phyloP scores from a whole-genome alignment of 495 filamentous ascomycete species.

The Penicillium cataractarum region DNA sequence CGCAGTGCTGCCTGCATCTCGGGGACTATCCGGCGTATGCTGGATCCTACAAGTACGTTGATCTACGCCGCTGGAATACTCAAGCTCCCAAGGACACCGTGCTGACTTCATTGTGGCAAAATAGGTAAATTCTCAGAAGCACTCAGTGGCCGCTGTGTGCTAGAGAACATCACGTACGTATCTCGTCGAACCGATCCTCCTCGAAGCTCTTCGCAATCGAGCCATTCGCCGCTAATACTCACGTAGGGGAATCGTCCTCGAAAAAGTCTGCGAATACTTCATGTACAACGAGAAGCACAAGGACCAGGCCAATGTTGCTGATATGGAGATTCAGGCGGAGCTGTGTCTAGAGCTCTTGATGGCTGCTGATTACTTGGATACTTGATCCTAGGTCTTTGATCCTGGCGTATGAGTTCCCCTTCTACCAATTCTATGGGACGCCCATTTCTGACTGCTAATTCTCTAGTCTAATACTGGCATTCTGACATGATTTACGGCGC shows the following conservation, averaged over 20 bases:
- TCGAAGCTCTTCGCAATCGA: neutral
- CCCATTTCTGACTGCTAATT: neutral
- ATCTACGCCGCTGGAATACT: neutral
- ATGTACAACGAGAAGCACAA: slow-evolving; percentile 85
- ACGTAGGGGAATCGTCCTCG: slow-evolving; percentile 83
- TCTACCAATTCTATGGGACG: neutral
- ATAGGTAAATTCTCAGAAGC: slow-evolving; percentile 75
- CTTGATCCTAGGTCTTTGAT: slow-evolving; percentile 26
- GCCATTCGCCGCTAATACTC: too few species aligned
- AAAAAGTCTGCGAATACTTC: slow-evolving; percentile 91
- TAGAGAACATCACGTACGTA: slow-evolving; percentile 75
- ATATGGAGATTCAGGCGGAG: slow-evolving; percentile 85
- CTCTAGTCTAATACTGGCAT: neutral
- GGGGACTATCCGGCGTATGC: slow-evolving; percentile 79
- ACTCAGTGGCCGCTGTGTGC: slow-evolving; percentile 61
- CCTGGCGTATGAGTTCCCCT: neutral
- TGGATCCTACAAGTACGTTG: slow-evolving; percentile 72
- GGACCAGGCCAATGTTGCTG: slow-evolving; percentile 75
- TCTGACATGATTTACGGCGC: slow-evolving; percentile 23
- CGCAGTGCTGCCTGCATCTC: slow-evolving; percentile 76
- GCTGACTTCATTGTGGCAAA: neutral
- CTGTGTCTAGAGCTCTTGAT: slow-evolving; percentile 80
- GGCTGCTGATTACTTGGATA: slow-evolving; percentile 75
- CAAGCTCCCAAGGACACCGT: neutral
- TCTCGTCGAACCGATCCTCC: neutral